These are phyloP conservation scores for Geotrichum reessii DNA, from an alignment of 1,139 yeast species.

Conservation along the genomic window DNA sequence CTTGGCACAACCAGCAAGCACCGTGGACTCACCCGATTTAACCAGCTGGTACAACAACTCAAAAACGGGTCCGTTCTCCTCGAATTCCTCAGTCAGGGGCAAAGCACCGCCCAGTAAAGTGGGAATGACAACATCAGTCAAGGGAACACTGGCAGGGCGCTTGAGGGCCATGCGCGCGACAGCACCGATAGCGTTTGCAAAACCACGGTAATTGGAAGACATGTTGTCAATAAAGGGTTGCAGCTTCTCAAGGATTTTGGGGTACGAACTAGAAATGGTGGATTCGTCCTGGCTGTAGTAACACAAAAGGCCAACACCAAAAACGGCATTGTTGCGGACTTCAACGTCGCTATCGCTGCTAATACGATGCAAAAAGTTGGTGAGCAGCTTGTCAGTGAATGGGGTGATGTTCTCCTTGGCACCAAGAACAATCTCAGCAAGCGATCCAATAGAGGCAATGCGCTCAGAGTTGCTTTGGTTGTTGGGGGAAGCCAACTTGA, in stretches of 20 bases:
- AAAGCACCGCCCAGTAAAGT: constrained; percentile 71
- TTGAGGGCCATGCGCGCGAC: constrained; percentile 85
- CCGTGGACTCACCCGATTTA: constrained; percentile 54
- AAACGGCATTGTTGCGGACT: constrained; percentile 93
- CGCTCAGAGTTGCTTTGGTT: constrained; percentile 58
- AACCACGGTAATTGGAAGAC: constrained; percentile 75
- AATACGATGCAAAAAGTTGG: constrained; percentile 62
- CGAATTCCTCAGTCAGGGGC: constrained; percentile 84
- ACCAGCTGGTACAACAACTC: constrained; percentile 68
- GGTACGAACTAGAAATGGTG: constrained; percentile 60
- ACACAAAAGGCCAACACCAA: constrained; percentile 83
- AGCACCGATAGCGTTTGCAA: constrained; percentile 96
- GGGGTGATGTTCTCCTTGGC: constrained; percentile 60
- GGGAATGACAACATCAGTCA: constrained; percentile 65
- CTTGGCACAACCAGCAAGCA: constrained; percentile 55
- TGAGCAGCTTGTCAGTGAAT: constrained; percentile 62
- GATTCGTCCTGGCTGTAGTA: constrained; percentile 46
- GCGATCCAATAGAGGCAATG: constrained; percentile 78
- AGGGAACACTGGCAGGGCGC: constrained; percentile 67
- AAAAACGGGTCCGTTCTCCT: constrained; percentile 89
- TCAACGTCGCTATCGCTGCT: constrained; percentile 74
- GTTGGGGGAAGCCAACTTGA: constrained; percentile 56
- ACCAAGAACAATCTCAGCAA: constrained; percentile 83
- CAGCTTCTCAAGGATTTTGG: constrained; percentile 64
- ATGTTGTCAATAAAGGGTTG: constrained; percentile 69